phyloP scores from a whole-genome alignment of 331 rosid species.

The Ulmus americana region DNA sequence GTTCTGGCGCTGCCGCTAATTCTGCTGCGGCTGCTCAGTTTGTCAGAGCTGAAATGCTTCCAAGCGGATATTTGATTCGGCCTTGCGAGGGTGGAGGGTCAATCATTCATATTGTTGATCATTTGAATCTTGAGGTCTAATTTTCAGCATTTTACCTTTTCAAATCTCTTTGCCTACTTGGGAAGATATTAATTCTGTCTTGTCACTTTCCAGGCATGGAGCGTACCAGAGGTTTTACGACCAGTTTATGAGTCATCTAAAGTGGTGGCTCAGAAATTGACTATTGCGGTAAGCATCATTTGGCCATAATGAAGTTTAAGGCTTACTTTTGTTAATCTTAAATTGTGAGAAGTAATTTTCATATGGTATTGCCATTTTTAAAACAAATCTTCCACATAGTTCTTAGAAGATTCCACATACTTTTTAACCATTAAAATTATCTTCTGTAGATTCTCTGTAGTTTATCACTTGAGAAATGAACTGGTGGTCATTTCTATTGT shows the following conservation, averaged over 20 bases:
- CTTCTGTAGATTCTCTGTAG: not conserved
- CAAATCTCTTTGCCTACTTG: not conserved
- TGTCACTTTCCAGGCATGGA: conserved; percentile 60
- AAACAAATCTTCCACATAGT: not conserved
- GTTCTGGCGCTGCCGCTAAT: conserved; percentile 82
- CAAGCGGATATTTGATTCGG: conserved; percentile 90
- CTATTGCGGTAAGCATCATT: conserved; percentile 68
- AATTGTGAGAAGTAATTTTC: not conserved
- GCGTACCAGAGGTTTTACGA: conserved; percentile 89
- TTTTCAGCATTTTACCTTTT: conserved; percentile 3
- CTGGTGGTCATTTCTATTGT: not conserved
- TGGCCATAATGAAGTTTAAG: not conserved
- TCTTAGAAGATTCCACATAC: no score
- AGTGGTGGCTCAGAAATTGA: conserved; percentile 77
- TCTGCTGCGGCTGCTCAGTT: conserved; percentile 72
- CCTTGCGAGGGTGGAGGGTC: conserved; percentile 99
- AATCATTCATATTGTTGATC: conserved; percentile 91
- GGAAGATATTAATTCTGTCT: conserved; percentile 12
- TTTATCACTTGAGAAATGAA: not conserved
- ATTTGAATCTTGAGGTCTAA: conserved; percentile 82
- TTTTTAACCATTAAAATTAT: not conserved
- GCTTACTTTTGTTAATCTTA: conserved; percentile 1
- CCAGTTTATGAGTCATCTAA: conserved; percentile 94
- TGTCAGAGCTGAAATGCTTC: conserved; percentile 86
- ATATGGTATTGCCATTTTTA: not conserved